Conservation (phyloP, 2,329 filamentous ascomycete species). For the Alternaria panax region DNA sequence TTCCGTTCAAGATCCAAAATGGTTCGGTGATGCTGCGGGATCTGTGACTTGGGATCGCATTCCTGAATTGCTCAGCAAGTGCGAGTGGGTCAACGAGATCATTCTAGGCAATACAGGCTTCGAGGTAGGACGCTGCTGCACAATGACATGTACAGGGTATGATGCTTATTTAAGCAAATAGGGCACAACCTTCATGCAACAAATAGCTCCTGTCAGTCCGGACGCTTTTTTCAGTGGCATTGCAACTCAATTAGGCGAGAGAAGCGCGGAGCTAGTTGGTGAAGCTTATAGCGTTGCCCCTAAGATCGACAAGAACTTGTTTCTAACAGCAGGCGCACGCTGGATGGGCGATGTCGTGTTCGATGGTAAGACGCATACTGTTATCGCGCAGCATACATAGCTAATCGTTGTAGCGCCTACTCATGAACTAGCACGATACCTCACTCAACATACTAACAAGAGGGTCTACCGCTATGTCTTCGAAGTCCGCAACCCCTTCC, state of each 20-base stretch:
- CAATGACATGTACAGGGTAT: neutral
- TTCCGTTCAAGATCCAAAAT: constrained; percentile 20
- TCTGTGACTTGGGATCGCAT: constrained; percentile 31
- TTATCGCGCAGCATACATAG: neutral
- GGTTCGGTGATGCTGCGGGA: constrained; percentile 19
- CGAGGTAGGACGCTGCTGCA: constrained; percentile 45
- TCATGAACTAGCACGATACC: constrained; percentile 20
- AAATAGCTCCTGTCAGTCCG: constrained; percentile 15
- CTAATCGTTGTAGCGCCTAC: constrained; percentile 20
- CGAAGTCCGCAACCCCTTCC: constrained; percentile 39
- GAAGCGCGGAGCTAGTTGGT: constrained; percentile 26
- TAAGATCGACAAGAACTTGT: constrained; percentile 46
- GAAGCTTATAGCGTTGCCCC: constrained; percentile 49
- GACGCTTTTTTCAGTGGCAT: constrained; percentile 34
- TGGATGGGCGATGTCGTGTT: constrained; percentile 55
- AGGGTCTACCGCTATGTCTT: constrained; percentile 39
- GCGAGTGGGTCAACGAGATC: constrained; percentile 54
- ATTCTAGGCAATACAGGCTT: constrained; percentile 56
- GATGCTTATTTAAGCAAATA: neutral
- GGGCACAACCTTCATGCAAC: constrained; percentile 4
- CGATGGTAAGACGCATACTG: constrained; percentile 41
- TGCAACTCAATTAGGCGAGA: constrained; percentile 18
- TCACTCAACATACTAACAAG: constrained; percentile 21
- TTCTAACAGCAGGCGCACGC: constrained; percentile 49
- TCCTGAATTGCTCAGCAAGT: constrained; percentile 22